phyloP scores from a whole-genome alignment of 306 rosid genomes.

The Fagus sylvatica region DNA sequence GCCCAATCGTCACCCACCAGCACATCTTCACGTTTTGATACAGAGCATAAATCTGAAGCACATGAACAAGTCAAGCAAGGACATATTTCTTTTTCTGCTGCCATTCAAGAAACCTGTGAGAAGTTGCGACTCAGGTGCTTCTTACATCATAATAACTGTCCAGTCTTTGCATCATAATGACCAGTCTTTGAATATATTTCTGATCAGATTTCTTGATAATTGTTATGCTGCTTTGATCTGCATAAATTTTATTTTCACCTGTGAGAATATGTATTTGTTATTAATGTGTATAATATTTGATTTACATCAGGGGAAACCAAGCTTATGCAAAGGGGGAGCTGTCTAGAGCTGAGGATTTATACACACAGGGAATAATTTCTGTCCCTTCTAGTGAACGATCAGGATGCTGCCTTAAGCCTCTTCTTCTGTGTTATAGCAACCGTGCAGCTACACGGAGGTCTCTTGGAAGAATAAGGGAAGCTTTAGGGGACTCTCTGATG shows the following conservation, averaged over 20 bases:
- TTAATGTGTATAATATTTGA: constrained; percentile 18
- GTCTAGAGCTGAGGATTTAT: constrained; percentile 79
- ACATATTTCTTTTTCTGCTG: constrained; percentile 29
- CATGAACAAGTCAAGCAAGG: constrained; percentile 41
- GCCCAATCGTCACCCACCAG: constrained; percentile 40
- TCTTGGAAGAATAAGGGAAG: constrained; percentile 81
- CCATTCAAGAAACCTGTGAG: constrained; percentile 63
- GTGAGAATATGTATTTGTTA: constrained; percentile 14
- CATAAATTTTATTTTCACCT: constrained; percentile 5
- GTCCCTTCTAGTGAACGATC: constrained; percentile 63
- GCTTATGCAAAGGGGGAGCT: constrained; percentile 71
- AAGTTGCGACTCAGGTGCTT: constrained; percentile 80
- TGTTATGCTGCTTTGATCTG: constrained; percentile 20
- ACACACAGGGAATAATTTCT: constrained; percentile 74
- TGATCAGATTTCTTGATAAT: constrained; percentile 14
- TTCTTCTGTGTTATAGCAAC: constrained; percentile 82
- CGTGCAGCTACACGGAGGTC: constrained; percentile 81
- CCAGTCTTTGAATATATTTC: background rate
- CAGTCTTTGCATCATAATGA: background rate
- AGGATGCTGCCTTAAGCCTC: constrained; percentile 59
- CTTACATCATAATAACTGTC: constrained; percentile 7
- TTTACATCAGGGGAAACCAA: constrained; percentile 73
- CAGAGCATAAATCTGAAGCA: constrained; percentile 34
- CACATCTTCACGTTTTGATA: constrained; percentile 37
- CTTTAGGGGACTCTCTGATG: constrained; percentile 71